Percentiles rank a stretch among this genome's conserved stretches.
Evolutionary conservation across 768 basidiomycete genomes (phyloP).

Genomic region (Lactarius evosmus): DNA sequence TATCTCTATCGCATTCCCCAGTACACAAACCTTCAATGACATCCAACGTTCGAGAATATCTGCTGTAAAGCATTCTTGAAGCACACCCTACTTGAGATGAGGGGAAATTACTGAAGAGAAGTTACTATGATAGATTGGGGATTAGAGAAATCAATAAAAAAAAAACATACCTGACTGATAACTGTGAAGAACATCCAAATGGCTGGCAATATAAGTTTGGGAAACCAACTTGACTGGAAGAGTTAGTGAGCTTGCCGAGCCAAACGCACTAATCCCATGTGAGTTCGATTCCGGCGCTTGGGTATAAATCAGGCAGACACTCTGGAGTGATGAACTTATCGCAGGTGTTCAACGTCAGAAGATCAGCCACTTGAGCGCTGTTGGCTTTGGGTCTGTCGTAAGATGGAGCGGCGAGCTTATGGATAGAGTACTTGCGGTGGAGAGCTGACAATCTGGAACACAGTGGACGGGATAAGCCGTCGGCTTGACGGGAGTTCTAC

Average conservation of each 20-base stretch:
- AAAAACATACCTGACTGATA: not conserved
- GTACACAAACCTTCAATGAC: conserved; percentile 5
- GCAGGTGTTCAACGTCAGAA: conserved; percentile 33
- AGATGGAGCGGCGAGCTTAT: conserved; percentile 28
- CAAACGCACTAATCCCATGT: conserved; percentile 45
- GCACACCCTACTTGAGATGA: conserved; percentile 40
- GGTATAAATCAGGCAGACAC: conserved; percentile 58
- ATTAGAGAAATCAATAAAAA: conserved; percentile 3
- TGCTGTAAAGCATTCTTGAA: too few species aligned
- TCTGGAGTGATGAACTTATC: conserved; percentile 49
- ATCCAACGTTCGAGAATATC: not conserved
- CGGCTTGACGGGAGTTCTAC: conserved; percentile 45
- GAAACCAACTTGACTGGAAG: conserved; percentile 43
- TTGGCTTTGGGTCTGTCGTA: conserved; percentile 26
- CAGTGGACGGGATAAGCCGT: conserved; percentile 42
- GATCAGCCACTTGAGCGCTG: conserved; percentile 25
- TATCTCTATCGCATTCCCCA: not conserved
- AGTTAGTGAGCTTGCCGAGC: not conserved
- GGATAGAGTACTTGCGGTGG: conserved; percentile 18
- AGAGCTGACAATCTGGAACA: not conserved
- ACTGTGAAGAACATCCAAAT: conserved; percentile 45
- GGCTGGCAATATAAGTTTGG: conserved; percentile 41
- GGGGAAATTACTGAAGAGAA: too few species aligned
- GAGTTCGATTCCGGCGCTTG: conserved; percentile 46
- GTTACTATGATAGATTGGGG: conserved; percentile 30